Percentiles rank a stretch among this genome's conserved stretches.
phyloP scores from a whole-genome alignment of 2,329 filamentous ascomycete species.

The Ceratocystis colombiana region DNA sequence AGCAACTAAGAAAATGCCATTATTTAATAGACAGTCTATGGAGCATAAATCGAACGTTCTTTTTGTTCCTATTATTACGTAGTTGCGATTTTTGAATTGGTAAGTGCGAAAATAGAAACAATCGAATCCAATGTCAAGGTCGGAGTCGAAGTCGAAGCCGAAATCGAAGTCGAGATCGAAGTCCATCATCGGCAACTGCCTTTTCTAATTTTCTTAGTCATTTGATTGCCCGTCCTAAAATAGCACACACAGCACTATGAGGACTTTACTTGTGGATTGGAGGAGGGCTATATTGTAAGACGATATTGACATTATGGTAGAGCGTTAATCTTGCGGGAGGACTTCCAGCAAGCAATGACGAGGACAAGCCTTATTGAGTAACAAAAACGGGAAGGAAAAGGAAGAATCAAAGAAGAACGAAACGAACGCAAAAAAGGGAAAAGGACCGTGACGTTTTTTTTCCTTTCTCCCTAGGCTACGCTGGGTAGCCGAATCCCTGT shows the following conservation, averaged over 20 bases:
- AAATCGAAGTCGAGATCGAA: not conserved
- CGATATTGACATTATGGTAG: not conserved
- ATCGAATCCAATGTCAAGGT: not conserved
- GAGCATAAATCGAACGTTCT: not conserved
- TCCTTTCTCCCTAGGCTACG: not conserved
- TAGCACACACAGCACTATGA: not conserved
- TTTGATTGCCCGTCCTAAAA: not conserved
- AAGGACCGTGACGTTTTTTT: slow-evolving; percentile 4
- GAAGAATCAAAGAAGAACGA: slow-evolving; percentile 8
- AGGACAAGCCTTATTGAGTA: not conserved
- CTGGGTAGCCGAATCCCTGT: not conserved
- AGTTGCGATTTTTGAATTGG: not conserved
- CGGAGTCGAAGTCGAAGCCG: not conserved
- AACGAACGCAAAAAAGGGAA: not conserved
- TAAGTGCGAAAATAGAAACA: not conserved
- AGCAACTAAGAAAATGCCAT: not conserved
- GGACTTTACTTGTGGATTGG: not conserved
- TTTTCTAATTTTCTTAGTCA: not conserved
- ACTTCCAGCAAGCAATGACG: too few relatives aligned
- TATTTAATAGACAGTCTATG: not conserved
- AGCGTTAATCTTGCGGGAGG: not conserved
- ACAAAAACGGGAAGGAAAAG: not conserved
- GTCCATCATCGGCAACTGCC: not conserved
- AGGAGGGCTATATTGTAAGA: too few relatives aligned
- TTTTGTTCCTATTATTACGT: not conserved